Base-by-base conservation (phyloP, 352 stramenopile species). In the Pseudoperonospora humuli region DNA sequence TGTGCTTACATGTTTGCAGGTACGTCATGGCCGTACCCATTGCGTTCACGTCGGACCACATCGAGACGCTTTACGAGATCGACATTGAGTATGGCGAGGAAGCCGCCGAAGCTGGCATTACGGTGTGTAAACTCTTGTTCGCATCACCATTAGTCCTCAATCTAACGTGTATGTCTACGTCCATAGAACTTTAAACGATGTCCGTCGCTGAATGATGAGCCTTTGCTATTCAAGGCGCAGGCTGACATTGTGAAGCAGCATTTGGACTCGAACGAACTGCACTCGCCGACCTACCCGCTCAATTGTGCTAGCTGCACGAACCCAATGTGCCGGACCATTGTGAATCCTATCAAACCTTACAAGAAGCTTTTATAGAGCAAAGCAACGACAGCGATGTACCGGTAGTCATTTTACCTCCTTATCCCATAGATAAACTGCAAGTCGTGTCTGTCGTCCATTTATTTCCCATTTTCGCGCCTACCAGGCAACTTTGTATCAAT, bases 61-160 rank as follows among this genome's bases (percentile, higher is more conserved):
- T 99, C 45, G 96, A 99, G 65, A 99, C 96, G 25, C 80, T 99
- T 31, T 97, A 98, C 67, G 96, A 99, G 68, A 99, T 99, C 60
- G 96, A 98, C 75, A 96, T 99, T 53, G 96, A 99, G 69, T 99
- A 99, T 66, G 76, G 83, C 20, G 93, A 99, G 55, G 74, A 99
- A 31, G 96, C 96, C 8, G 47, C 97, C 35, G 87, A 97, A 40
- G 86, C 75, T 49, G 96, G 96, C 37, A 97, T 98, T 49, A 81
- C 70, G 39, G 89, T 84, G 36, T 29, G 62, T 67, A 29, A 13
- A 29, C 18, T 11, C 27, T 33, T 15, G 18, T 27, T 14, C 1
- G 14, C n/a, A 17, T 39, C 20, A 13, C 7, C 9, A 40, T 5
- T n/a, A 39, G 27, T 39, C 3, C 25, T 29, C 41, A 7, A 21